phyloP scores from a whole-genome alignment of 1,139 yeast genomes.

The Suhomyces chickasaworum region DNA sequence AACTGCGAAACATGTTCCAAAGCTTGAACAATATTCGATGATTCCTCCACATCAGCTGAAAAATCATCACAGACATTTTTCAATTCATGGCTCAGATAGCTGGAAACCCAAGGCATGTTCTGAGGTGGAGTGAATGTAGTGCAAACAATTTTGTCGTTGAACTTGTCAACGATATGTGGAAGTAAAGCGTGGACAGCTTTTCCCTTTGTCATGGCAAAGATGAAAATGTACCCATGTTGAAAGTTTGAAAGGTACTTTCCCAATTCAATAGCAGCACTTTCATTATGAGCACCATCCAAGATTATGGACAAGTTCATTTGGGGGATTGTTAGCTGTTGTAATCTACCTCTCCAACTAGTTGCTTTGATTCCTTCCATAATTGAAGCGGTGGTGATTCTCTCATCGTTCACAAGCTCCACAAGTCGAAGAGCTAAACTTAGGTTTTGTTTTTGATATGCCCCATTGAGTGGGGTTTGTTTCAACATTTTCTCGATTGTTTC shows the following conservation, averaged over 20 bases:
- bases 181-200: constrained; percentile 60
- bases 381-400: constrained; percentile 25
- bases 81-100: constrained; percentile 46
- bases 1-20: constrained; percentile 22
- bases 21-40: constrained; percentile 20
- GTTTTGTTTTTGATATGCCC: constrained; percentile 72
- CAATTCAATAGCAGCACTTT: constrained; percentile 75
- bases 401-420: constrained; percentile 37
- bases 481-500: constrained; percentile 18
- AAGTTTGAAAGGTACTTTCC: constrained; percentile 34
- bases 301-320: constrained; percentile 40
- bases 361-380: constrained; percentile 53
- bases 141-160: constrained; percentile 57
- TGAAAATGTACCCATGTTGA: constrained; percentile 52
- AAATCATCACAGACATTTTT: constrained; percentile 31
- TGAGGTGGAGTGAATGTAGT: constrained; percentile 71
- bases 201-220: constrained; percentile 76
- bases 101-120: constrained; percentile 89
- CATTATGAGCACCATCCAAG: constrained; percentile 93
- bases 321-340: constrained; percentile 46
- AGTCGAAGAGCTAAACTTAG: constrained; percentile 68
- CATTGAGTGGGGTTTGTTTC: constrained; percentile 57
- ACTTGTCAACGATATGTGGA: constrained; percentile 45
- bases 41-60: constrained; percentile 26
- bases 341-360: constrained; percentile 64